Evolutionary conservation across 2,329 filamentous ascomycete species (phyloP), one percentile per base, ranked within the genome.

Genomic region (Xylariomycetidae sp.): DNA sequence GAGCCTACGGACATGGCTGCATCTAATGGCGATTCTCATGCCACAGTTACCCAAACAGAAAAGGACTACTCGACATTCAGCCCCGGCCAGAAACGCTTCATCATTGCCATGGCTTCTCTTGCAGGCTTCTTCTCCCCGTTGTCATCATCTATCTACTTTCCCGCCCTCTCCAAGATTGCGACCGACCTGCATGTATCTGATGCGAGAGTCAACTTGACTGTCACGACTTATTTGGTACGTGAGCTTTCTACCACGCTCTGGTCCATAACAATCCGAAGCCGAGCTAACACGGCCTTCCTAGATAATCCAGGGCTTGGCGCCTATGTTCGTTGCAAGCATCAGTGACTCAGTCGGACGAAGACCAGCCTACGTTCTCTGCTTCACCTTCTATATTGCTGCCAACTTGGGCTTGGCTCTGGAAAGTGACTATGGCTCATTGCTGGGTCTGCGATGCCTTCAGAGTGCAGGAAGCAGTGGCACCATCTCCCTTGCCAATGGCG

Each of bases 171-270:
- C 18, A 48, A 50, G 2, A 51, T 66, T 4, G 57, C 62, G 0
- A 36, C 41, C 4, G 60, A 62, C 17, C 54, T 70, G 26, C 36
- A 59, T 16, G 59, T 67, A 9, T 61, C 66, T 1, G 51, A 49
- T 11, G 58, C 63, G 6, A 51, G 58, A 30, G 62, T 72, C 43
- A 71, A 73, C 41, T 51, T 73, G 37, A 72, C 70, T 0, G 55
- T 74, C 11, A 74, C 69, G 1, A 64, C 62, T 4, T 74, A 72
- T 38, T 49, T 72, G 53, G 61, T 62, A 45, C 28, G 50, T 31
- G 6, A 4, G 7, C 14, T 4, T 9, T 12, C 12, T 7, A 9
- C 20, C 6, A 22, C 23, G 64, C 40, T 69, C 5, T 56, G 61
- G 1, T 64, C 65, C 1, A 53, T 51, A 16, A 49, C 65, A 27